Evolutionary conservation across 2,329 filamentous ascomycete genomes (phyloP).

Genomic region (Ramichloridium luteum): DNA sequence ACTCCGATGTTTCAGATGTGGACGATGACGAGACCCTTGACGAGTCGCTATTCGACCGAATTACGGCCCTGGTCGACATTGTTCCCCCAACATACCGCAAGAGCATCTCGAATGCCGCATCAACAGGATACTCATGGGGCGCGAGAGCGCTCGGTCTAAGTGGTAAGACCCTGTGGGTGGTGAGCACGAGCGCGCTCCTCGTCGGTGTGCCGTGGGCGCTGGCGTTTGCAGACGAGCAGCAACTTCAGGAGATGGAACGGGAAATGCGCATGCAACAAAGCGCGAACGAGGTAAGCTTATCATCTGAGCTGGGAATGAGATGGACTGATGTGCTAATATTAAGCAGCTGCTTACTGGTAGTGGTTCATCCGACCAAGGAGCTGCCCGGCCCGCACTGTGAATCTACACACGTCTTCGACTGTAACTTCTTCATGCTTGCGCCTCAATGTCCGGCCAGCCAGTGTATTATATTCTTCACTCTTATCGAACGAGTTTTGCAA

Average conservation of each 20-base stretch:
- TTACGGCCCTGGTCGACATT: slow-evolving; percentile 34
- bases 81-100: slow-evolving; percentile 34
- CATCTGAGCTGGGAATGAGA: too few species aligned
- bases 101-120: slow-evolving; percentile 30
- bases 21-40: slow-evolving; percentile 51
- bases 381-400: too few species aligned
- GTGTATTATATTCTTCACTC: too few species aligned
- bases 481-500: too few species aligned
- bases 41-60: slow-evolving; percentile 31
- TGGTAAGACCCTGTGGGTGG: slow-evolving; percentile 80
- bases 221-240: slow-evolving; percentile 89
- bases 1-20: slow-evolving; percentile 61
- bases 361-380: too few species aligned
- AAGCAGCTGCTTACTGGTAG: too few species aligned
- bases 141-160: slow-evolving; percentile 54
- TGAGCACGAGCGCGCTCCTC: slow-evolving; percentile 79
- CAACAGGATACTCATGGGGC: slow-evolving; percentile 44
- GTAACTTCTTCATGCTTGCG: too few species aligned
- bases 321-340: too few species aligned
- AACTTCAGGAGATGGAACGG: slow-evolving; percentile 93
- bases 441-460: too few species aligned
- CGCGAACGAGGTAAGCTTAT: slow-evolving; percentile 70
- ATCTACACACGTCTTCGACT: too few species aligned
- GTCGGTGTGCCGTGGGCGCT: slow-evolving; percentile 88
- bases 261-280: slow-evolving; percentile 93